Conservation (phyloP, 352 stramenopile genomes). For the Halophytophthora polymorphica region DNA sequence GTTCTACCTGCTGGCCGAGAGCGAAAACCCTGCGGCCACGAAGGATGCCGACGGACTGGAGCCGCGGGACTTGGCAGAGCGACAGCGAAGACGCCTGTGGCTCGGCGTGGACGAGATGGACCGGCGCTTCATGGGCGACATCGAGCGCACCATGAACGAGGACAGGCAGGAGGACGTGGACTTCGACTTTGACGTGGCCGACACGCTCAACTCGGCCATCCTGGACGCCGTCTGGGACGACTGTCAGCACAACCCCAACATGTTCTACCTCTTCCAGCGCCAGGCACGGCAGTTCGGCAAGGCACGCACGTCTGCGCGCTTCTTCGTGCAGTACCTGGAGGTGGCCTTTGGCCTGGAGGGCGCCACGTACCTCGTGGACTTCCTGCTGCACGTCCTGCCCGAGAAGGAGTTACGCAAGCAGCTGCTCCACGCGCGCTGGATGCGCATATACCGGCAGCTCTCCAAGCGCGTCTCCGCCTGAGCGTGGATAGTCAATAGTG, state of each 20-base stretch:
- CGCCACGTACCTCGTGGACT: conserved; percentile 76
- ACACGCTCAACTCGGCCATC: conserved; percentile 70
- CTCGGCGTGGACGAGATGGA: conserved; percentile 76
- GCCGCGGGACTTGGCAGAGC: conserved; percentile 10
- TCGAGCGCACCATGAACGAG: conserved; percentile 42
- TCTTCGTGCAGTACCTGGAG: conserved; percentile 81
- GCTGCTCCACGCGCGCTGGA: conserved; percentile 60
- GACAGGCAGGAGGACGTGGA: conserved; percentile 8
- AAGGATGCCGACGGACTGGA: conserved; percentile 10
- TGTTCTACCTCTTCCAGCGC: conserved; percentile 81
- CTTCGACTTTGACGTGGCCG: conserved; percentile 63
- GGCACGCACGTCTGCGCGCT: conserved; percentile 38
- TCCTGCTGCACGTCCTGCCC: conserved; percentile 76
- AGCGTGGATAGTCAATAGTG: background rate
- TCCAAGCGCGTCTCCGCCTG: conserved; percentile 48
- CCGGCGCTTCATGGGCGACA: conserved; percentile 55
- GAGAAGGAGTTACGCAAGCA: conserved; percentile 62
- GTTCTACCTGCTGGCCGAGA: conserved; percentile 58
- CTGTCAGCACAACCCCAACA: conserved; percentile 79
- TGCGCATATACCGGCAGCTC: conserved; percentile 59
- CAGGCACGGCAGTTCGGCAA: conserved; percentile 79
- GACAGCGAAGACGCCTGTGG: conserved; percentile 48
- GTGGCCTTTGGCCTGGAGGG: conserved; percentile 74
- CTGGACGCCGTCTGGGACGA: conserved; percentile 83
- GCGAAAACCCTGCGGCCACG: conserved; percentile 4